A percentile compares a stretch with the other conserved stretches of the same genome.
phyloP scores from a whole-genome alignment of 169 alveolate genomes.

The Plasmodium berghei region DNA sequence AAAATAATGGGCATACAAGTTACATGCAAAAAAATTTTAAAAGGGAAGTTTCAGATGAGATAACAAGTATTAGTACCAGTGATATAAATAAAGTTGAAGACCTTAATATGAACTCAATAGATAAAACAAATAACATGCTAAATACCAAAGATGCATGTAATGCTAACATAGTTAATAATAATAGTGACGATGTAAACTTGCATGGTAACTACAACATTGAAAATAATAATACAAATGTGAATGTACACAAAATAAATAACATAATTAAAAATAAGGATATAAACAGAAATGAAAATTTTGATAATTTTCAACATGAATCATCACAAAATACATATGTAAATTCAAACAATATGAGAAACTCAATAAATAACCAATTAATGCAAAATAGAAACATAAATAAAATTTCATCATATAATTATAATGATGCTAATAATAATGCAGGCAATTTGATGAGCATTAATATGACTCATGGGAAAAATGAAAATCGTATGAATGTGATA shows the following conservation, averaged over 20 bases:
- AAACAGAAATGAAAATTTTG: conserved; percentile 33
- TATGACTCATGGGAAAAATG: neutral
- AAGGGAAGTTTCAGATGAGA: conserved; percentile 45
- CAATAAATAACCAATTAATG: neutral
- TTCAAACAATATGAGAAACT: conserved; percentile 19
- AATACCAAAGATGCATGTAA: conserved; percentile 3
- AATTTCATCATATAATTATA: conserved; percentile 3
- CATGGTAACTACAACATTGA: conserved; percentile 6
- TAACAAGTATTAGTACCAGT: conserved; percentile 4
- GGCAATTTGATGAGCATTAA: neutral
- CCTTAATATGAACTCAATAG: conserved; percentile 21
- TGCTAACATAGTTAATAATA: neutral
- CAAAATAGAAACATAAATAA: conserved; percentile 27
- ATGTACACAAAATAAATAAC: conserved; percentile 12
- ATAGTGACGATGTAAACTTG: conserved; percentile 11
- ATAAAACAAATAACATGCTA: conserved; percentile 18
- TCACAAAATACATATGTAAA: conserved; percentile 17
- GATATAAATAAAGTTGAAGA: conserved; percentile 19
- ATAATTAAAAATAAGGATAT: conserved; percentile 28
- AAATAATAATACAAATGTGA: conserved; percentile 20
- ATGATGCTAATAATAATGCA: neutral
- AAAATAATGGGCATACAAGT: conserved; percentile 2
- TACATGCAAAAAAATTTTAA: conserved; percentile 20
- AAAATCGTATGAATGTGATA: conserved; percentile 7
- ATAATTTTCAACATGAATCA: neutral